Conservation (phyloP, 2,329 filamentous ascomycete species). For the Ophiosphaerella narmari region DNA sequence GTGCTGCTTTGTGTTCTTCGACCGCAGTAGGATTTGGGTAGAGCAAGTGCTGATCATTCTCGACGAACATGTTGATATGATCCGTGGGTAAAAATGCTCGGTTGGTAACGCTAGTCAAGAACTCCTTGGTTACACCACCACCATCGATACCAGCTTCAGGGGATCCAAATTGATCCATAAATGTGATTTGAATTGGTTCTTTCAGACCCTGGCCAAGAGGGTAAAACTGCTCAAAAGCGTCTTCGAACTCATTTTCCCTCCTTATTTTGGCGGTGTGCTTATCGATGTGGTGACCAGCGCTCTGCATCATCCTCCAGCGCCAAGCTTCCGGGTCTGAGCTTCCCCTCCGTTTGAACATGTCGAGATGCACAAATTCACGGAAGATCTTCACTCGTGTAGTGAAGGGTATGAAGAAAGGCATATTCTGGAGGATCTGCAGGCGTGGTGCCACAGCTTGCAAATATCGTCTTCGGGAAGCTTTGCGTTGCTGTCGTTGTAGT, state of each 20-base stretch:
- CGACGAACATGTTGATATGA: conserved; percentile 69
- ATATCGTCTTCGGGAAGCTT: conserved; percentile 70
- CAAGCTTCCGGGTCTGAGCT: conserved; percentile 74
- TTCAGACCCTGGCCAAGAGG: conserved; percentile 80
- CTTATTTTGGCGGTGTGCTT: conserved; percentile 77
- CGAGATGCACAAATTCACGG: conserved; percentile 84
- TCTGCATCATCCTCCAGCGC: conserved; percentile 61
- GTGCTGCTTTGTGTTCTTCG: conserved; percentile 67
- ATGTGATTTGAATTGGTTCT: conserved; percentile 94
- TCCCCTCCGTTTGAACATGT: conserved; percentile 75
- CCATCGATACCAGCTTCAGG: conserved; percentile 94
- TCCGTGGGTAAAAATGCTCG: conserved; percentile 74
- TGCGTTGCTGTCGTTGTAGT: conserved; percentile 67
- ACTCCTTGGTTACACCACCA: conserved; percentile 96
- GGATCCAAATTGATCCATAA: conserved; percentile 86
- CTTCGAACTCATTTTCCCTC: conserved; percentile 78
- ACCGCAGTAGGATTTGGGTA: conserved; percentile 84
- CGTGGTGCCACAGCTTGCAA: conserved; percentile 82
- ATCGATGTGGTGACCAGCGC: conserved; percentile 41
- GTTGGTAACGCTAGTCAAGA: conserved; percentile 83
- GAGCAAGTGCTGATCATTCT: conserved; percentile 83
- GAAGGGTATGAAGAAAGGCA: conserved; percentile 97
- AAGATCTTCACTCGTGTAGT: conserved; percentile 90
- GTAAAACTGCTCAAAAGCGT: conserved; percentile 85
- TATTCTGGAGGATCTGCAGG: conserved; percentile 88